Conservation (phyloP, 2,329 filamentous ascomycete genomes). For the Fusarium newnesense region DNA sequence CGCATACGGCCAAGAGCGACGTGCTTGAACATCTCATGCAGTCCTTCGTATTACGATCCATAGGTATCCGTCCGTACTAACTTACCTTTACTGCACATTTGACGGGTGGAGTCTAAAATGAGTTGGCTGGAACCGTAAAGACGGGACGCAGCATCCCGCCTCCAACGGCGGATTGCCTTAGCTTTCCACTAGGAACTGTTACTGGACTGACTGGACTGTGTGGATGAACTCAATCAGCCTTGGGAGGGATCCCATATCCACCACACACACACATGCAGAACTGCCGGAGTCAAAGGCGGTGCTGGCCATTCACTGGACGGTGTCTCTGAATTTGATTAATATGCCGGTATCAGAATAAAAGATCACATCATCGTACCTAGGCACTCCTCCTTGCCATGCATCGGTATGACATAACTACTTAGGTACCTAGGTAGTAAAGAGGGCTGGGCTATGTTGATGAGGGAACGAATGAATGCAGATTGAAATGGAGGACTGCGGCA, state of each 20-base stretch:
- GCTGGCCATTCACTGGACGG: constrained; percentile 1
- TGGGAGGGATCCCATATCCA: constrained; percentile 31
- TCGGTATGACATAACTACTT: constrained; percentile 15
- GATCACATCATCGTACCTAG: not conserved
- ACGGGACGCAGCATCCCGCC: constrained; percentile 29
- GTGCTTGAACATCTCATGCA: not conserved
- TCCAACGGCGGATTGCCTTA: constrained; percentile 12
- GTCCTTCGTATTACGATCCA: constrained; percentile 12
- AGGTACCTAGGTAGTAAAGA: not conserved
- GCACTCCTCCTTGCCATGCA: not conserved
- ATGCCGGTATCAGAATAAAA: not conserved
- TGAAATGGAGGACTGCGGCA: constrained; percentile 14
- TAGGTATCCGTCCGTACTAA: not conserved
- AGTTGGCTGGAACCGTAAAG: constrained; percentile 14
- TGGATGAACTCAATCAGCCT: constrained; percentile 33
- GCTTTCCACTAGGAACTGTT: constrained; percentile 13
- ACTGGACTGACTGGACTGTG: not conserved
- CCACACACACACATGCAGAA: constrained; percentile 7
- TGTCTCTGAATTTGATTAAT: not conserved
- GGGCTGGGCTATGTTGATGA: constrained; percentile 16
- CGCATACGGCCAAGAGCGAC: constrained; percentile 1
- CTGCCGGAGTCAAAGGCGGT: constrained; percentile 17
- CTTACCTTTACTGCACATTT: constrained; percentile 2
- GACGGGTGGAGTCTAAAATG: constrained; percentile 9
- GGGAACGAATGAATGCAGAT: constrained; percentile 1